Evolutionary conservation across 768 basidiomycete genomes (phyloP), one percentile per base, ranked within the genome.

Genomic region (Crepidotus variabilis): DNA sequence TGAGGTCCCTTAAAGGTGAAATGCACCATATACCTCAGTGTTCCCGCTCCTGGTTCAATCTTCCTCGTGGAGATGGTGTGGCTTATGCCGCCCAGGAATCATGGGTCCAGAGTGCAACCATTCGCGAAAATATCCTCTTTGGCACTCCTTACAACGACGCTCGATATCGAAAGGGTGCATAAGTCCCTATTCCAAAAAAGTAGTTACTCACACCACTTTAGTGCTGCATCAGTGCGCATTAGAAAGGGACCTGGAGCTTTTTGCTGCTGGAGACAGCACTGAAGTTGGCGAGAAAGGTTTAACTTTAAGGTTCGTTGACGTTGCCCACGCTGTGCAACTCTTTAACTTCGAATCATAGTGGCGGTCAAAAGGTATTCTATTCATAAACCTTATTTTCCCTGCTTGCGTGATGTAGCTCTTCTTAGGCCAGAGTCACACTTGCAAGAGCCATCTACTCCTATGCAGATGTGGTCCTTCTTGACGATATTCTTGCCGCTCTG

Each of bases 21-120:
- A 82, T 90, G 84, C 84, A 88, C 65, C 85, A 83, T 63, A 69
- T 78, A 8, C 80, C 78, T 1, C 71, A 72, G 8, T 66, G 70
- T 9, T 72, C 79, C 0, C 77, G 80, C 45, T 83, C 88, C 0
- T 87, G 82, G 78, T 88, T 79, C 69, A 83, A 82, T 58, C 79
- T 93, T 6, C 90, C 91, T 22, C 75, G 89, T 2, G 72, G 71
- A 2, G 77, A 77, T 1, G 90, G 91, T 3, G 78, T 94, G 34
- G 85, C 90, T 1, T 92, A 90, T 66, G 87, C 87, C 4, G 86
- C 87, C 2, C 92, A 95, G 67, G 90, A 92, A 65, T 84, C 88
- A 2, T 95, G 90, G 90, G 85, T 92, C 2, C 82, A 86, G 67
- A 92, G 90, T 60, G 88, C 87, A 57, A 90, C 88, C 0, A 88